Evolutionary conservation across 805 yeast species (phyloP), one percentile per base, ranked within the genome.

Genomic region (Clavispora santaluciae): DNA sequence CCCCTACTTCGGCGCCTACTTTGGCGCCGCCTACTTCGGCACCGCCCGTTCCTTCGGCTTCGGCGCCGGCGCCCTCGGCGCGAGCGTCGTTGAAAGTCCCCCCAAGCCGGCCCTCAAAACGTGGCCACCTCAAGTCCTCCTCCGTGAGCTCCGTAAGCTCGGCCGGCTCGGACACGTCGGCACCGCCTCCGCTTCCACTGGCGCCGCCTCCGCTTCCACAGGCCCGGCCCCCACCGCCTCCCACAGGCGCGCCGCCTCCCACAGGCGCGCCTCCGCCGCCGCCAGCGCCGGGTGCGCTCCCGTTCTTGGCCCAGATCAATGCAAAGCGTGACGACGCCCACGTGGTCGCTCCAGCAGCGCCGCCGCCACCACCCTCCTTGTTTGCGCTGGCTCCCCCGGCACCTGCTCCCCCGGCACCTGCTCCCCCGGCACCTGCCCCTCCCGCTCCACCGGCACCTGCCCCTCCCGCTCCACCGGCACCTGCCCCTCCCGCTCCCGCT

Each of bases 101-200:
- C 1, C 71, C 72, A 2, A 55, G 54, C 21, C 56, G 73, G 35
- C 74, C 74, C 20, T 60, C 56, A 46, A 68, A 68, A 45, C 61
- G 68, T 31, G 43, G 57, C 1, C 73, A 68, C 50, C 48, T 64
- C 45, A 57, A 56, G 43, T 40, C 54, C 15, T 28, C 41, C 12
- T 59, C 65, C 2, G 38, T 48, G 5, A 49, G 50, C 17, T 58
- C 64, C 15, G 41, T 45, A 9, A 35, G 33, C 26, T 54, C 59
- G 10, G 30, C 31, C 21, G 7, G 11, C n/a, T 23, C 29, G 12
- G 22, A n/a, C 17, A 16, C 26, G 31, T 12, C 38, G 11, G 40
- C 37, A 2, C 38, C 37, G 3, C 25, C 30, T 8, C 38, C 44
- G 3, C 24, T 13, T 18, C 28, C 40, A n/a, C 24, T 29, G 11